Conservation (phyloP, 2,329 filamentous ascomycete genomes). For the Sclerotinia nivalis region DNA sequence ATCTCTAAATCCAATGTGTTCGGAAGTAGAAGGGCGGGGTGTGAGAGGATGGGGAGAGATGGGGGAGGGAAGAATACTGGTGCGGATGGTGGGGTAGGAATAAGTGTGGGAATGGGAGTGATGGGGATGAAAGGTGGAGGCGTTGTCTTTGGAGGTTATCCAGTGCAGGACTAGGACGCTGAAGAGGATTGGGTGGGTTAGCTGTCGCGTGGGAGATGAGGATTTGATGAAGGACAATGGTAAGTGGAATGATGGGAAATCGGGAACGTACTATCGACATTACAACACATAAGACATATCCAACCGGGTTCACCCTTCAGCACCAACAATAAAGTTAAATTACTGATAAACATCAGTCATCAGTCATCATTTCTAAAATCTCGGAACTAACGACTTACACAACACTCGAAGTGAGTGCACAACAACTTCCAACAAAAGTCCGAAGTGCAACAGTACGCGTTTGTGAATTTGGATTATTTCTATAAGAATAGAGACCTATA, state of each 20-base stretch:
- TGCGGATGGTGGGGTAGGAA: not conserved
- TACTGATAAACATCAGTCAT: slow-evolving; percentile 44
- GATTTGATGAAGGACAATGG: not conserved
- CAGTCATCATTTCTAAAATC: not conserved
- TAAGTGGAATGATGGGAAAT: not conserved
- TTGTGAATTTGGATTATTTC: slow-evolving; percentile 46
- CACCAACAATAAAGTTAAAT: slow-evolving; percentile 58
- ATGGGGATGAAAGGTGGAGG: slow-evolving; percentile 26
- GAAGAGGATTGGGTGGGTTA: slow-evolving; percentile 50
- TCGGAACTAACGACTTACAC: slow-evolving; percentile 46
- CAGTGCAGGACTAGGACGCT: slow-evolving; percentile 62
- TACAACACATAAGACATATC: slow-evolving; percentile 67
- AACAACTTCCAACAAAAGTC: slow-evolving; percentile 59
- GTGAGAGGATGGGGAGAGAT: not conserved
- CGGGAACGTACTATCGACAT: slow-evolving; percentile 55
- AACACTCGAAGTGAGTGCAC: slow-evolving; percentile 58
- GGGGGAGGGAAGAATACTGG: not conserved
- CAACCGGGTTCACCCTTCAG: slow-evolving; percentile 63
- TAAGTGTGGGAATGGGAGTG: not conserved
- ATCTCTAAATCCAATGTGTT: not conserved
- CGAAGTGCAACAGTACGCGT: slow-evolving; percentile 56
- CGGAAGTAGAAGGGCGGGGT: not conserved
- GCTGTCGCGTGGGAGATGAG: not conserved
- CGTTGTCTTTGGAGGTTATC: slow-evolving; percentile 50
- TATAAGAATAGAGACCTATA: slow-evolving; percentile 58